These are phyloP conservation scores for Sesbania bispinosa DNA, from an alignment of 306 rosid genomes.

Conservation along the genomic window DNA sequence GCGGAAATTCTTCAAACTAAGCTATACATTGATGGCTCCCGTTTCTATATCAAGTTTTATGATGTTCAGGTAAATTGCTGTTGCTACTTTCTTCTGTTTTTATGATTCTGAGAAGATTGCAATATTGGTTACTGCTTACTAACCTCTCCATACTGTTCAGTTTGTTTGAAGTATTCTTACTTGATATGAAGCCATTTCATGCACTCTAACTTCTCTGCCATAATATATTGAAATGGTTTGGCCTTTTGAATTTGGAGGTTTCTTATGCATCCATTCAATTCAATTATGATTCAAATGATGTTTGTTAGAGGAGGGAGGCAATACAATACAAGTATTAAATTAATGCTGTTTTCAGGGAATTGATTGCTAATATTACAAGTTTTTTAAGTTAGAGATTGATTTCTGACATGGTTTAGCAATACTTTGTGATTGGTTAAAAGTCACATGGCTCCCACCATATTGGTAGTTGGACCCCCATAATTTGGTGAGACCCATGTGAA, in stretches of 20 bases:
- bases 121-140: neutral
- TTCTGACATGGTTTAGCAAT: neutral
- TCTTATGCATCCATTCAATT: neutral
- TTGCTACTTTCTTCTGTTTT: too few species aligned
- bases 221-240: slow-evolving; percentile 1
- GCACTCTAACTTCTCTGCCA: too few species aligned
- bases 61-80: slow-evolving; percentile 59
- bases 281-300: neutral
- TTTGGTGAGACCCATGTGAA: too few species aligned
- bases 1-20: slow-evolving; percentile 88
- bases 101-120: neutral
- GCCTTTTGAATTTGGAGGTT: neutral
- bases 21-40: slow-evolving; percentile 74
- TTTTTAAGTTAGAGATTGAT: neutral
- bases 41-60: slow-evolving; percentile 86
- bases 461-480: too few species aligned
- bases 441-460: too few species aligned
- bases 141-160: neutral
- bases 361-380: neutral
- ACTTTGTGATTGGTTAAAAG: too few species aligned
- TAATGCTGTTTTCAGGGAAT: neutral
- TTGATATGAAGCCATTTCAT: neutral
- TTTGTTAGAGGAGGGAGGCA: too few species aligned
- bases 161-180: neutral
- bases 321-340: too few species aligned